Conservation (phyloP, 1,139 yeast species). For the Pichia sorboxylosa region DNA sequence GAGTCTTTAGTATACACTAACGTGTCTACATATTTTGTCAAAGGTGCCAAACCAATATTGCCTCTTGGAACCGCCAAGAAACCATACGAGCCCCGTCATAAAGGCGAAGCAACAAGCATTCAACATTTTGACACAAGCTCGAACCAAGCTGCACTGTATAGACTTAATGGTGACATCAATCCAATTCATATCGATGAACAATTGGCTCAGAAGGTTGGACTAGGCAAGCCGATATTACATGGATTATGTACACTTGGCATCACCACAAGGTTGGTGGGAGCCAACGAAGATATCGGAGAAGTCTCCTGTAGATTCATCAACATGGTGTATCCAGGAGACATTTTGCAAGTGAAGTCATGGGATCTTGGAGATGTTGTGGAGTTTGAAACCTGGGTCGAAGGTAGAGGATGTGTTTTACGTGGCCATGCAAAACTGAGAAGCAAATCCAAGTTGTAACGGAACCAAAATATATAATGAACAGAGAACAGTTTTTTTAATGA, state of each 20-base stretch:
- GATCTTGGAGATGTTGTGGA: constrained; percentile 52
- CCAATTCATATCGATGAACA: constrained; percentile 92
- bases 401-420: too few relatives aligned
- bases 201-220: constrained; percentile 83
- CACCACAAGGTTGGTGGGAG: constrained; percentile 65
- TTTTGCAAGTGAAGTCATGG: constrained; percentile 77
- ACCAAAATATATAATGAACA: background rate
- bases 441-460: constrained; percentile 17
- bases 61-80: too few relatives aligned
- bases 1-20: constrained; percentile 66
- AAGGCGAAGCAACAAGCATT: constrained; percentile 30
- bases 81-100: constrained; percentile 44
- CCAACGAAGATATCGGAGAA: constrained; percentile 74
- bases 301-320: constrained; percentile 87
- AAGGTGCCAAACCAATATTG: constrained; percentile 71
- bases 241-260: constrained; percentile 87
- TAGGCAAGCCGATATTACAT: constrained; percentile 80
- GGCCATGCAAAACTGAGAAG: too few relatives aligned
- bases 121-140: constrained; percentile 44
- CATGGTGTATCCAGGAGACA: constrained; percentile 95
- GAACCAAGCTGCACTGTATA: constrained; percentile 81
- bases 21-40: constrained; percentile 76
- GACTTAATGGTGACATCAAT: constrained; percentile 88
- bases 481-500: background rate
- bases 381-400: constrained; percentile 77